These are phyloP conservation scores for Lycium barbarum DNA, from an alignment of 257 asterid species.

Conservation along the genomic window DNA sequence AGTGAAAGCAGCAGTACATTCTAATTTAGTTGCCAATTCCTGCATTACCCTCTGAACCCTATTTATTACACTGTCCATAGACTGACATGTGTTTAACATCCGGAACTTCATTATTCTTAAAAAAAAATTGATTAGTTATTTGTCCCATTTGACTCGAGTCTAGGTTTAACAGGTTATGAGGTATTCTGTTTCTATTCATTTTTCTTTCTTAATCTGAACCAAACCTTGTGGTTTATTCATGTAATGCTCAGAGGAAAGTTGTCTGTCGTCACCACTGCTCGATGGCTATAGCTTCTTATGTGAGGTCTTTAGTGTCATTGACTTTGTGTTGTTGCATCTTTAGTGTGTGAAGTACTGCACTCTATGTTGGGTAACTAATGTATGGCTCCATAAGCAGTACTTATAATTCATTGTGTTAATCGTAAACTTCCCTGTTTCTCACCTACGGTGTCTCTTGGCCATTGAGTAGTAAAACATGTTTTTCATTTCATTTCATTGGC, in stretches of 20 bases:
- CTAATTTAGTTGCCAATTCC: constrained; percentile 44
- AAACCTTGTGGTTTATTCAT: not conserved
- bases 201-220: not conserved
- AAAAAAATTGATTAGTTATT: constrained; percentile 46
- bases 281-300: not conserved
- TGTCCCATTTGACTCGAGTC: constrained; percentile 31
- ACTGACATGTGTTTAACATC: constrained; percentile 56
- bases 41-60: constrained; percentile 31
- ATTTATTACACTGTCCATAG: constrained; percentile 68
- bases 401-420: not conserved
- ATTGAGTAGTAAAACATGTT: not conserved
- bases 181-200: constrained; percentile 2
- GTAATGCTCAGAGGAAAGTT: not conserved
- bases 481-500: not conserved
- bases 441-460: not conserved
- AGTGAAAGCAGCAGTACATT: constrained; percentile 72
- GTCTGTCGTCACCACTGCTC: not conserved
- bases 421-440: not conserved
- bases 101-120: constrained; percentile 45
- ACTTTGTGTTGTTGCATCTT: constrained; percentile 16
- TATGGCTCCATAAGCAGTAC: not conserved
- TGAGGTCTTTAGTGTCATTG: not conserved
- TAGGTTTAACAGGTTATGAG: constrained; percentile 35
- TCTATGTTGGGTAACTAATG: not conserved
- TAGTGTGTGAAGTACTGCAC: constrained; percentile 16